Evolutionary conservation across 805 yeast genomes (phyloP).

Genomic region (Monosporozyma solicola): DNA sequence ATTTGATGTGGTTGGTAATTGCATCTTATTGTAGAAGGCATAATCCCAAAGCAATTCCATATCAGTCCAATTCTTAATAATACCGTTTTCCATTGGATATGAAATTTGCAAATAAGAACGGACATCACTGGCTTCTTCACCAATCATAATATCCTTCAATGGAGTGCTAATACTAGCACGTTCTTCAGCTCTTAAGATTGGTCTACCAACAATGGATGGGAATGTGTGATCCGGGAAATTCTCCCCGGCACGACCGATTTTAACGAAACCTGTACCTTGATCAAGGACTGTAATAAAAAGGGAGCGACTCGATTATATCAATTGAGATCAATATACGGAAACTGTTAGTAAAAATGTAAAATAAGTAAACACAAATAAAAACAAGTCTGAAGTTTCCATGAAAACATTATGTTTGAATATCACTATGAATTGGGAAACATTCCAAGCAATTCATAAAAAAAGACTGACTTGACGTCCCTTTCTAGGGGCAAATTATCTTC

Average conservation of each 20-base stretch:
- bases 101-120: conserved; percentile 84
- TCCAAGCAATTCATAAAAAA: not conserved
- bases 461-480: not conserved
- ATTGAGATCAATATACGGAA: not conserved
- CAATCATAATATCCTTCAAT: conserved; percentile 95
- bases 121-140: conserved; percentile 87
- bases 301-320: not conserved
- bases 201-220: conserved; percentile 96
- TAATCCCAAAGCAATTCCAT: conserved; percentile 98
- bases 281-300: conserved; percentile 55
- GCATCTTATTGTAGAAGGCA: conserved; percentile 86
- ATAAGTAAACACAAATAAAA: not conserved
- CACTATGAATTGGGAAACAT: not conserved
- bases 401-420: no score
- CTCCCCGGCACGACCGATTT: conserved; percentile 92
- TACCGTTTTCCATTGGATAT: conserved; percentile 99
- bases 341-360: not conserved
- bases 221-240: conserved; percentile 96
- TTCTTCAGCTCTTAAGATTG: conserved; percentile 94
- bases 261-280: conserved; percentile 98
- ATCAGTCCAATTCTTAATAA: conserved; percentile 95
- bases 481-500: not conserved
- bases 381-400: not conserved
- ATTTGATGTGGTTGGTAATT: conserved; percentile 64
- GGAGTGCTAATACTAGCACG: conserved; percentile 53